These are phyloP conservation scores for Aureobasidium sp. DNA, from an alignment of 2,329 filamentous ascomycete species.

Conservation along the genomic window DNA sequence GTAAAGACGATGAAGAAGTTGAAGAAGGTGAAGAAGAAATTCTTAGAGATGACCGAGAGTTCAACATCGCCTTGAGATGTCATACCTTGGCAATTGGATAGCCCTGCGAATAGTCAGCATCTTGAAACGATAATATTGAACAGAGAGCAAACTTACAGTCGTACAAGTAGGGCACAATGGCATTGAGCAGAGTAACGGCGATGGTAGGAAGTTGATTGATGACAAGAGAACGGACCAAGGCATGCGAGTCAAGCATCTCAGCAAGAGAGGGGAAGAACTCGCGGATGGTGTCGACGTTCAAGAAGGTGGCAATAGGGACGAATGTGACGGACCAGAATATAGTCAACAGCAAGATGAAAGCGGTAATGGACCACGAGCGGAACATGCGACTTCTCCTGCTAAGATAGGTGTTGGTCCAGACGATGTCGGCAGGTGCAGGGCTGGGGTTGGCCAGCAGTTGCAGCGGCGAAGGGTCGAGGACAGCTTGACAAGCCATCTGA, in stretches of 20 bases:
- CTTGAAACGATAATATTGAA: no score
- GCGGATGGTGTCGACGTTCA: conserved; percentile 73
- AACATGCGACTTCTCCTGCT: conserved; percentile 64
- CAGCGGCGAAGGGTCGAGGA: conserved; percentile 82
- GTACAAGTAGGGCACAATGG: conserved; percentile 88
- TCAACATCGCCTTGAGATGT: conserved; percentile 92
- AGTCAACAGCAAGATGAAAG: conserved; percentile 72
- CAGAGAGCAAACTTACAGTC: conserved; percentile 46
- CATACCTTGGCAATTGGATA: conserved; percentile 88
- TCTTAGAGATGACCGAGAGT: conserved; percentile 91
- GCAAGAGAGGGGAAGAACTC: conserved; percentile 64
- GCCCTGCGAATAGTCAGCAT: conserved; percentile 21
- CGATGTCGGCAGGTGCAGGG: conserved; percentile 82
- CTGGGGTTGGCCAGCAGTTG: conserved; percentile 77
- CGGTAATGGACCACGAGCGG: conserved; percentile 74
- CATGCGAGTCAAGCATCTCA: conserved; percentile 56
- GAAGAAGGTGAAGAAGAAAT: conserved; percentile 99
- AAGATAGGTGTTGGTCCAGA: conserved; percentile 90
- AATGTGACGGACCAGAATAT: conserved; percentile 83
- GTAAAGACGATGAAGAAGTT: conserved; percentile 97
- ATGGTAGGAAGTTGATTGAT: conserved; percentile 82
- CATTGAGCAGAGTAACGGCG: conserved; percentile 76
- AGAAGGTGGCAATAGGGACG: conserved; percentile 64
- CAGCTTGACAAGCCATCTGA: conserved; percentile 94
- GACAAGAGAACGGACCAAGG: conserved; percentile 65